Evolutionary conservation across 352 stramenopile genomes (phyloP), one percentile per base, ranked within the genome.

Genomic region (Phytophthora megakarya): DNA sequence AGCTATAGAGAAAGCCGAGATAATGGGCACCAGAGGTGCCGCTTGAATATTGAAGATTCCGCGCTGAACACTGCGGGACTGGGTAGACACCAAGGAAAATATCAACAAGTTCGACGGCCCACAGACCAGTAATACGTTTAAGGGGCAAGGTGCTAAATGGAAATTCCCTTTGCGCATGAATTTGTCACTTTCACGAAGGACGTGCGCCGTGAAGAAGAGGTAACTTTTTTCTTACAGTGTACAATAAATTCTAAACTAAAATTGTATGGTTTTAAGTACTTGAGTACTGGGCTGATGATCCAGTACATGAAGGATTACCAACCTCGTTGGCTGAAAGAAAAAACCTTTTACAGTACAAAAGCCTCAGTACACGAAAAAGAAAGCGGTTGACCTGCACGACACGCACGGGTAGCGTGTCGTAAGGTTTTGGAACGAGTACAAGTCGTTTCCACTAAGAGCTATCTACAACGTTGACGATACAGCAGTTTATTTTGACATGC

Each of bases 141-240:
- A 55, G 21, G 28, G 42, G 12, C 50, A 52, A 46, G 59, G 37
- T 18, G 35, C 23, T 18, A 54, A 66, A n/a, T n/a, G 32, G 8
- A 33, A 12, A 44, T 44, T 26, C 23, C 32, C 26, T 60, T 59
- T 25, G 32, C 30, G 0, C 58, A 45, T 30, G 58, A 52, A 5
- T 18, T 54, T 1, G 49, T 54, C 15, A 50, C 59, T 1, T 67
- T 55, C 21, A 61, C 61, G 49, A 67, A 61, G 21, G 30, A 67
- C 18, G 18, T 55, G 21, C 18, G 59, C 2, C 30, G 49, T 5
- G 48, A 60, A 23, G 42, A 60, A 23, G 39, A 59, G 40, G 39
- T 60, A 66, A 44, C n/a, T n/a, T n/a, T n/a, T n/a, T n/a, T n/a
- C n/a, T n/a, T n/a, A n/a, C n/a, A n/a, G n/a, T n/a, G n/a, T n/a